A percentile compares a stretch with the other conserved stretches of the same genome.
Conservation (phyloP, 345 rosid species). For the Acer saccharum region DNA sequence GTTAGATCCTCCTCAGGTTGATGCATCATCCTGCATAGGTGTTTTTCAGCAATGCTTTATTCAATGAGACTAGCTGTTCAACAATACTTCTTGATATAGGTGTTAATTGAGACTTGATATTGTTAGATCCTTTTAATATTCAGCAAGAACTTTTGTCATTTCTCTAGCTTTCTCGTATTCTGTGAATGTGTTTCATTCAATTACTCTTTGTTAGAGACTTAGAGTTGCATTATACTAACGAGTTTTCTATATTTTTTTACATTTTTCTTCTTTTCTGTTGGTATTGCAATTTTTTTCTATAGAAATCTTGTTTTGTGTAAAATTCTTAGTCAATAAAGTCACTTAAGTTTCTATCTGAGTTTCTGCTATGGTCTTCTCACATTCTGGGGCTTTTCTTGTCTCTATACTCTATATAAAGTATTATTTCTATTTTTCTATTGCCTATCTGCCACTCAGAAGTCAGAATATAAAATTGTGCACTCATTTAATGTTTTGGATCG, state of each 20-base stretch:
- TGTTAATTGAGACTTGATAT: not conserved
- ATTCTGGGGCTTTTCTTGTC: not conserved
- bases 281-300: no score
- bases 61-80: slow-evolving; percentile 7
- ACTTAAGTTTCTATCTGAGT: not conserved
- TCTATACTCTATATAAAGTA: not conserved
- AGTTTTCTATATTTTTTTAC: not conserved
- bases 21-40: not conserved
- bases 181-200: not conserved
- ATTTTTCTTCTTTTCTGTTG: not conserved
- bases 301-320: not conserved
- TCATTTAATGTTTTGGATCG: not conserved
- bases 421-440: not conserved
- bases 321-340: not conserved
- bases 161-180: not conserved
- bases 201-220: slow-evolving; percentile 2
- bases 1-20: not conserved
- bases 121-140: slow-evolving; percentile 6
- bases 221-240: not conserved
- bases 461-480: not conserved
- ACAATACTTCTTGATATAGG: not conserved
- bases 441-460: not conserved
- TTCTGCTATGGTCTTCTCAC: not conserved
- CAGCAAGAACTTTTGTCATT: not conserved
- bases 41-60: not conserved